phyloP scores from a whole-genome alignment of 2,329 filamentous ascomycete genomes.

The Aspergillus candidus region DNA sequence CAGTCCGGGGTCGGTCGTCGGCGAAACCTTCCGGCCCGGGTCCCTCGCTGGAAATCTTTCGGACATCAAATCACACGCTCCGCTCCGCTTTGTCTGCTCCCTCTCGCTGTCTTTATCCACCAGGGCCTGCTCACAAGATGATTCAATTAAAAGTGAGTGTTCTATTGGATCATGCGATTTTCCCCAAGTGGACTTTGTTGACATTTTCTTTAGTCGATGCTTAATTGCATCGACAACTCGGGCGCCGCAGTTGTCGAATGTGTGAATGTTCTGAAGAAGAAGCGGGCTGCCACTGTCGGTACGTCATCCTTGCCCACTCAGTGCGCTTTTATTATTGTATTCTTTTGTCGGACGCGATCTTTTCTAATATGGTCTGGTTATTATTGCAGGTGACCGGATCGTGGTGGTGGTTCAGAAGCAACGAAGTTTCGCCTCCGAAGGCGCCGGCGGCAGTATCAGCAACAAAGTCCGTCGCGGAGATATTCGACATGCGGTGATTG shows the following conservation, averaged over 20 bases:
- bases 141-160: conserved; percentile 72
- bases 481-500: conserved; percentile 91
- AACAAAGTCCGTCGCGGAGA: conserved; percentile 96
- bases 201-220: conserved; percentile 63
- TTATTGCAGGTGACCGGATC: conserved; percentile 73
- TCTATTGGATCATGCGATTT: background rate
- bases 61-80: conserved; percentile 4
- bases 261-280: conserved; percentile 85
- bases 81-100: background rate
- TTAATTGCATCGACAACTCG: conserved; percentile 99
- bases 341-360: conserved; percentile 3
- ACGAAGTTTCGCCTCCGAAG: conserved; percentile 66
- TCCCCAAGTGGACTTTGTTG: conserved; percentile 7
- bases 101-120: conserved; percentile 3
- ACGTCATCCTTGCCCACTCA: conserved; percentile 27
- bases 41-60: conserved; percentile 16
- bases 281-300: conserved; percentile 81
- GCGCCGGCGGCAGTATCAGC: conserved; percentile 65
- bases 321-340: background rate
- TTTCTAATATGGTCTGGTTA: background rate
- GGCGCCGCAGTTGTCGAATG: conserved; percentile 97
- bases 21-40: conserved; percentile 19
- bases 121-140: conserved; percentile 56
- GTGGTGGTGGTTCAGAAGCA: conserved; percentile 98
- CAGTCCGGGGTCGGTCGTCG: conserved; percentile 20